Evolutionary conservation across 192 early-diverging fungal genomes (phyloP), one percentile per base, ranked within the genome.

Genomic region (Coemansia sp.): DNA sequence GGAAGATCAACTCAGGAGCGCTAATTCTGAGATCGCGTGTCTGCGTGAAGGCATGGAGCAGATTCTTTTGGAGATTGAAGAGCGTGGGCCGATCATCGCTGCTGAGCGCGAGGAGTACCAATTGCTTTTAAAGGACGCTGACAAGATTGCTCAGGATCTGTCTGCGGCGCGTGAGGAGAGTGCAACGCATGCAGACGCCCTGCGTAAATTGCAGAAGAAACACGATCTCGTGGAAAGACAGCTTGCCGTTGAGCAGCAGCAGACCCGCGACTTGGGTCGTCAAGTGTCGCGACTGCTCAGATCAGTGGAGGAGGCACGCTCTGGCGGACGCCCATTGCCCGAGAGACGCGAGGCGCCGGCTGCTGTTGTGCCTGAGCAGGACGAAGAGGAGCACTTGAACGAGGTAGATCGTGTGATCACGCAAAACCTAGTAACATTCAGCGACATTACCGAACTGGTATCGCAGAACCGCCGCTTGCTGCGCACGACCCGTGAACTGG

Each of bases 391-490:
- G 37, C 50, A 54, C 60, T 58, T 75, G 29, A 58, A 49, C 51
- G 60, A 69, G 11, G 72, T 70, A 11, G 80, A 83, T 38, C 61
- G 59, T 24, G 78, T 81, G 13, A 80, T 83, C 28, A 60, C 77
- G 30, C 69, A 80, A 27, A 74, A 78, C 43, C 62, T 83, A 14
- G 75, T 80, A 14, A 58, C 79, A 1, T 83, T 81, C 53, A 46
- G 56, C 1, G 65, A 83, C 14, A 48, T 83, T 20, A 60, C 62
- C 17, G 75, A 80, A 24, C 57, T 87, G 18, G 77, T 81, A 22
- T 66, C 78, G 17, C 83, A 87, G 55, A 83, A 85, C 69, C 80
- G 78, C 39, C 64, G 78, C 6, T 76, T 87, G 45, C 67, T 81
- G 32, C 79, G 78, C 27, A 75, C 72, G 2, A 79, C 81, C 17